Evolutionary conservation across 2,329 filamentous ascomycete genomes (phyloP).

Genomic region (Beauveria pseudobassiana): DNA sequence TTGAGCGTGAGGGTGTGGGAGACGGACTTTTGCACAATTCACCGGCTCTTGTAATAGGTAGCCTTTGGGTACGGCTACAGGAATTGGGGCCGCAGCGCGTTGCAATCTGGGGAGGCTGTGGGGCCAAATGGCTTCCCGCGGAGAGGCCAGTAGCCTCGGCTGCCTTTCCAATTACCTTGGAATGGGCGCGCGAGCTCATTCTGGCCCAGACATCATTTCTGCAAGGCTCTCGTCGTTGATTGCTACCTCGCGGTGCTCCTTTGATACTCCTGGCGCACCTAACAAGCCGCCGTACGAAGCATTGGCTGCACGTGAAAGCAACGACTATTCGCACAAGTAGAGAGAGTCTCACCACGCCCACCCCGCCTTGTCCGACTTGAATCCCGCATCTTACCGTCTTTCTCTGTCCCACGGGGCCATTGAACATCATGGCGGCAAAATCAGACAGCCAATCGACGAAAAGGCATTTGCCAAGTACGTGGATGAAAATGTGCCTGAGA

Average conservation of each 20-base stretch:
- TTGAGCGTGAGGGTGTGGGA: no score
- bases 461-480: constrained; percentile 74
- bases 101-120: neutral
- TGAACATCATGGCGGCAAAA: constrained; percentile 61
- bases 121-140: neutral
- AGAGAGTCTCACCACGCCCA: neutral
- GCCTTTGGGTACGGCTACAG: no score
- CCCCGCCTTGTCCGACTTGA: neutral
- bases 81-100: no score
- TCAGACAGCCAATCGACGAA: constrained; percentile 87
- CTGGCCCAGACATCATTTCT: neutral
- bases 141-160: neutral
- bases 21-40: constrained; percentile 1
- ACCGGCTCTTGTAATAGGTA: neutral
- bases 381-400: neutral
- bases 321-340: neutral
- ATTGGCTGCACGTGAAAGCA: neutral
- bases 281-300: no score
- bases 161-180: neutral
- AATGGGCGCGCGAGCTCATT: neutral
- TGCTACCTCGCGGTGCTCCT: neutral
- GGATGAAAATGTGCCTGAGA: constrained; percentile 67
- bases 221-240: neutral
- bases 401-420: neutral
- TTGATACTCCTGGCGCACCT: neutral